A percentile compares a stretch with the other conserved stretches of the same genome.
Conservation (phyloP, 345 rosid genomes). For the Syzygium aromaticum region DNA sequence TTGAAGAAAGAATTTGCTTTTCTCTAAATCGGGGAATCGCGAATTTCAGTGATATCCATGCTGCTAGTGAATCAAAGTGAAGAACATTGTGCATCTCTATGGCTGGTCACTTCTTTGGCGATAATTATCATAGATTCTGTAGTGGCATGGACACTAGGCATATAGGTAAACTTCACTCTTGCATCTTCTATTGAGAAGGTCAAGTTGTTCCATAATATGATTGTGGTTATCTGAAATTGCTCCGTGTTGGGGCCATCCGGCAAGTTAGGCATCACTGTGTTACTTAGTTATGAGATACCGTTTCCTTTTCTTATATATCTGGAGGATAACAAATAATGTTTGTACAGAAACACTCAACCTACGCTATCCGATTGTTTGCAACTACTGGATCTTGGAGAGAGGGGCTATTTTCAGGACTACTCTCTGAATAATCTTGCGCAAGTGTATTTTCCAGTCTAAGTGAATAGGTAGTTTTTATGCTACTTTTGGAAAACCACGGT, state of each 20-base stretch:
- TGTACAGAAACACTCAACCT: background rate
- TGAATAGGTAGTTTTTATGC: background rate
- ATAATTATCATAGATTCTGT: background rate
- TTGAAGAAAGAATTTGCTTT: background rate
- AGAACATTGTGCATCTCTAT: background rate
- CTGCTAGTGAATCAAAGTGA: background rate
- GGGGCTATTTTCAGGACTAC: background rate
- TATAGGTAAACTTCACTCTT: background rate
- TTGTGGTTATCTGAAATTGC: background rate
- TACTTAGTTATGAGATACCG: background rate
- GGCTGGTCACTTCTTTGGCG: background rate
- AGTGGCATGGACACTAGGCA: background rate
- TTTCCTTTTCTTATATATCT: background rate
- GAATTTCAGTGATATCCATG: background rate
- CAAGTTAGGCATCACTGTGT: background rate
- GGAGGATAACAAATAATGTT: background rate
- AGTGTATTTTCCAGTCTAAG: background rate
- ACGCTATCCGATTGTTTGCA: background rate
- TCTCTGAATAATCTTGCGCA: background rate
- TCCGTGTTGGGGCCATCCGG: background rate
- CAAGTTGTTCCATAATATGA: background rate
- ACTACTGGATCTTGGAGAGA: background rate
- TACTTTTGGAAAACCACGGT: background rate
- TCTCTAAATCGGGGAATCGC: background rate
- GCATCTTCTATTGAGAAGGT: background rate